Conservation (phyloP, 257 asterid species). For the Gentiana straminea region DNA sequence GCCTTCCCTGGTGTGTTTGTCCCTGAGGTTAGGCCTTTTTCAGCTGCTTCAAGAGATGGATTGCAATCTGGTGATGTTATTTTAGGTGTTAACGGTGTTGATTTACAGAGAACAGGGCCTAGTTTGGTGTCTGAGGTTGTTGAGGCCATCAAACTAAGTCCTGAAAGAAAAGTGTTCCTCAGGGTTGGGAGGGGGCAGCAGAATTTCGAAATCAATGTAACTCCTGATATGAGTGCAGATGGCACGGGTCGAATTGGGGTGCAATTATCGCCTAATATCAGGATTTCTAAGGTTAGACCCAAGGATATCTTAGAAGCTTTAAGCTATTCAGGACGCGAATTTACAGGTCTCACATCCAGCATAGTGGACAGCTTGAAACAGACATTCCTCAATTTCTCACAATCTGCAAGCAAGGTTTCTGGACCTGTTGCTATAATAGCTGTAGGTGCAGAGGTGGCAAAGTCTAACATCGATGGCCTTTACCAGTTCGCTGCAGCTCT, state of each 20-base stretch:
- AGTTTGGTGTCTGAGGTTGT: slow-evolving; percentile 73
- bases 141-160: slow-evolving; percentile 53
- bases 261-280: slow-evolving; percentile 73
- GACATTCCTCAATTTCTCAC: slow-evolving; percentile 76
- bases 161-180: slow-evolving; percentile 46
- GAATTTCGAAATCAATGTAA: slow-evolving; percentile 40
- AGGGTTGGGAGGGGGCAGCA: slow-evolving; percentile 51
- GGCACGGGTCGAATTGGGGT: slow-evolving; percentile 91
- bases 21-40: slow-evolving; percentile 86
- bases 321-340: slow-evolving; percentile 66
- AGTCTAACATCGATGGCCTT: slow-evolving; percentile 79
- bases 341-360: slow-evolving; percentile 62
- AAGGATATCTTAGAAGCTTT: slow-evolving; percentile 50
- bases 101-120: slow-evolving; percentile 47
- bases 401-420: slow-evolving; percentile 86
- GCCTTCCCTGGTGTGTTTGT: slow-evolving; percentile 92
- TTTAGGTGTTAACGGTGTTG: slow-evolving; percentile 54
- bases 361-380: slow-evolving; percentile 79
- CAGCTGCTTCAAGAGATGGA: slow-evolving; percentile 86
- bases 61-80: slow-evolving; percentile 82
- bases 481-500: slow-evolving; percentile 85
- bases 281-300: slow-evolving; percentile 50
- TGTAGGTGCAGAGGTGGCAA: slow-evolving; percentile 96
- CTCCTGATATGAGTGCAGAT: slow-evolving; percentile 69
- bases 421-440: slow-evolving; percentile 98